Percentiles rank a stretch among this genome's conserved stretches.
Conservation (phyloP, 805 yeast genomes). For the Kluyveromyces nonfermentans region DNA sequence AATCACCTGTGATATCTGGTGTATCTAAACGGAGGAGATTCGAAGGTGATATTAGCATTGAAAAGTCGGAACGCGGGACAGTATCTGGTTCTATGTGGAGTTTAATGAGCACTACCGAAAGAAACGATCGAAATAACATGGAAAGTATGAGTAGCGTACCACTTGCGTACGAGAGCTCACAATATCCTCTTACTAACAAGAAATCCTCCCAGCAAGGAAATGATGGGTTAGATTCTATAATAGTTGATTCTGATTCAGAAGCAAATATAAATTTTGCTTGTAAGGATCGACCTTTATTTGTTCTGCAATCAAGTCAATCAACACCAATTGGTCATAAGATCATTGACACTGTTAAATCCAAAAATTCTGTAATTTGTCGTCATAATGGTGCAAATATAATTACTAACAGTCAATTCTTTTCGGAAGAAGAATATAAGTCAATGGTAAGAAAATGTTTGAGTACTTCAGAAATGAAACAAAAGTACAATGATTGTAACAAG, state of each 20-base stretch:
- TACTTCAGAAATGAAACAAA: slow-evolving; percentile 7
- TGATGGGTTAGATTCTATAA: background rate
- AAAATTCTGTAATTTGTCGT: background rate
- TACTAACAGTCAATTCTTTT: slow-evolving; percentile 13
- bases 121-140: background rate
- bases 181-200: background rate
- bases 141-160: background rate
- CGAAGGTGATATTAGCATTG: background rate
- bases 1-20: background rate
- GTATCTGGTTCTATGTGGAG: background rate
- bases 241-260: background rate
- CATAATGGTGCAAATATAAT: too few species aligned
- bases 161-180: background rate
- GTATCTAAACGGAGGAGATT: background rate
- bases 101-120: background rate
- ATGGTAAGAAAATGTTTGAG: slow-evolving; percentile 4
- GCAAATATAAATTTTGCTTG: background rate
- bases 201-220: background rate
- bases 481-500: slow-evolving; percentile 31
- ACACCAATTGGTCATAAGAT: background rate
- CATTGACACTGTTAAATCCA: too few species aligned
- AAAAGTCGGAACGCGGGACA: background rate
- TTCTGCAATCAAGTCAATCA: slow-evolving; percentile 1
- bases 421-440: slow-evolving; percentile 15
- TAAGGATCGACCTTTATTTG: background rate